Evolutionary conservation across 306 rosid species (phyloP).

Genomic region (Pyrus communis): DNA sequence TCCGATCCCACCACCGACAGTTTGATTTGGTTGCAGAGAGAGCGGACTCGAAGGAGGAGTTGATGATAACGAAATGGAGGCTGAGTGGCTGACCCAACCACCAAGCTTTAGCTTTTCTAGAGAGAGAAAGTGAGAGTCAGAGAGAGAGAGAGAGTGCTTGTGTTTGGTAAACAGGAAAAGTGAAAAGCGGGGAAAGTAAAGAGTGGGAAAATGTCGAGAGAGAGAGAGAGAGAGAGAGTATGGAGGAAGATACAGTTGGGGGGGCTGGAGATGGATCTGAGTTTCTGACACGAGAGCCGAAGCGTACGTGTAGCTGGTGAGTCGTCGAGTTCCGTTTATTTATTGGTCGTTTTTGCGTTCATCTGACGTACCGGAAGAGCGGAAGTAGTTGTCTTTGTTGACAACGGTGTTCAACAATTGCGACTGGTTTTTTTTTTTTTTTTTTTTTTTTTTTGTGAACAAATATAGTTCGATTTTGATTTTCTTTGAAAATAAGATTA

Average conservation of each 20-base stretch:
- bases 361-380: conserved; percentile 29
- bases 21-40: not conserved
- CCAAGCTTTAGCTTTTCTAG: conserved; percentile 7
- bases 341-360: conserved; percentile 30
- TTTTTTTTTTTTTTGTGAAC: not conserved
- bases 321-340: conserved; percentile 5
- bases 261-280: not conserved
- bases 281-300: not conserved
- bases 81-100: conserved; percentile 4
- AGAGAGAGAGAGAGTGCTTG: not conserved
- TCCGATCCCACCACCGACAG: conserved; percentile 25
- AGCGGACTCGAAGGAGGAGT: not conserved
- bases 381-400: conserved; percentile 4
- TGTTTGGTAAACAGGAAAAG: conserved; percentile 43
- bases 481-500: too few species aligned
- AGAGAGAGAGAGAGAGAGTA: not conserved
- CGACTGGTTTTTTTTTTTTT: too few species aligned
- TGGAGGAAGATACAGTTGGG: not conserved
- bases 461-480: not conserved
- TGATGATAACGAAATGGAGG: not conserved
- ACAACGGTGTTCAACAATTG: not conserved
- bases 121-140: not conserved
- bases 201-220: conserved; percentile 1
- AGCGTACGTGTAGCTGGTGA: not conserved
- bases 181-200: conserved; percentile 35